Percentiles rank a stretch among this genome's conserved stretches.
These are phyloP conservation scores for Parietichytrium sp. DNA, from an alignment of 108 stramenopile species.

Conservation along the genomic window DNA sequence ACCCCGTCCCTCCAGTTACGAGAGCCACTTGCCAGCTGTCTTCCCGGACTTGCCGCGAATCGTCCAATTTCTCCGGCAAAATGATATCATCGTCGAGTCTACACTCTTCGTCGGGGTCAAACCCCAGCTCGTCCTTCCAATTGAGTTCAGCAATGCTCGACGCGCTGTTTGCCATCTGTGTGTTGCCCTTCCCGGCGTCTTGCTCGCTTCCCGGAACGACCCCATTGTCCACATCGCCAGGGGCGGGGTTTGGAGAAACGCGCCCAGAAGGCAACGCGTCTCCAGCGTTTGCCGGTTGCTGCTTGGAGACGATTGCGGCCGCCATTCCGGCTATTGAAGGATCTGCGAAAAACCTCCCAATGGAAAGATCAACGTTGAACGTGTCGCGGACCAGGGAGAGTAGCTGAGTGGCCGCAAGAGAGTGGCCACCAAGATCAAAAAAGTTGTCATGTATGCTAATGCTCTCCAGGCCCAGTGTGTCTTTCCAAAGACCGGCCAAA, in stretches of 20 bases:
- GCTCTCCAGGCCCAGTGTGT: slow-evolving; percentile 3
- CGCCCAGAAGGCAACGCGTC: no score
- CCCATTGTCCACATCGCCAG: no score
- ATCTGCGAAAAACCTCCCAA: neutral
- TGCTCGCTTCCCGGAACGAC: no score
- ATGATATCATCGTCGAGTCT: neutral
- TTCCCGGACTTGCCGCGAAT: no score
- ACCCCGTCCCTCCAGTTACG: neutral
- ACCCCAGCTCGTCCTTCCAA: neutral
- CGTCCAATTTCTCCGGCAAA: neutral
- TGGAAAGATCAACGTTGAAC: neutral
- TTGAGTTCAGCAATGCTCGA: no score
- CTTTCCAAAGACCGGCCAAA: slow-evolving; percentile 9
- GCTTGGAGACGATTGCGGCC: neutral
- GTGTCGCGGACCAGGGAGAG: neutral
- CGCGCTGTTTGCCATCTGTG: no score
- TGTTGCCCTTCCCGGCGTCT: no score
- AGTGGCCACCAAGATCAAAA: slow-evolving; percentile 29
- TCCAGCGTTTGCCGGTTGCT: no score
- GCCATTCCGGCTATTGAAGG: slow-evolving; percentile 15
- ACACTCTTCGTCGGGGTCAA: slow-evolving; percentile 6
- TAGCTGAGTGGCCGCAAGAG: slow-evolving; percentile 15
- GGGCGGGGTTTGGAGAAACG: no score
- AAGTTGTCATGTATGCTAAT: slow-evolving; percentile 38
- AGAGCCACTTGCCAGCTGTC: neutral